Evolutionary conservation across 257 asterid genomes (phyloP), one percentile per base, ranked within the genome.

Genomic region (Capsicum baccatum): DNA sequence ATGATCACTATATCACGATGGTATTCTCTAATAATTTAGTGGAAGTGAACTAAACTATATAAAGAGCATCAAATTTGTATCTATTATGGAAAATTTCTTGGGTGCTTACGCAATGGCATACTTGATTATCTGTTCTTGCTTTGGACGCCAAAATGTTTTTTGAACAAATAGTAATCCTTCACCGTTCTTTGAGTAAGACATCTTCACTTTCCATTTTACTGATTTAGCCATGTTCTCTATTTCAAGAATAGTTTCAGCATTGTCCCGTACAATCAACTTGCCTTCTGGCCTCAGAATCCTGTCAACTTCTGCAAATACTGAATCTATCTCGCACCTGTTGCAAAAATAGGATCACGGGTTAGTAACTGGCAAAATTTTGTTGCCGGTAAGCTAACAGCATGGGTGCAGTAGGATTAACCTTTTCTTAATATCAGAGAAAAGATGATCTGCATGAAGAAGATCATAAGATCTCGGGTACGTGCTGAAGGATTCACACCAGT

Each of bases 401-500:
- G 63, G 6, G 82, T 1, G 50, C 50, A 3, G 64, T 15, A 59
- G 16, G 56, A 8, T 81, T 59, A 16, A 84, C 86, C 86, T 78
- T 76, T 76, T 58, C 79, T 76, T 84, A 6, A 84, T 78, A 33
- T 84, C 42, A 4, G 86, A 78, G 83, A 84, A 84, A 13, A 84
- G 86, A 78, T 84, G 79, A 78, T 78, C 86, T 0, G 86, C 86
- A 14, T 84, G 86, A 50, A 84, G 86, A 78, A 84, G 79, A 84
- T 84, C 86, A 10, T 84, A 84, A 3, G 86, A 78, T 84, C 83
- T 84, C 4, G 86, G 86, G 60, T 84, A 84, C 11, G 86, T 84
- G 79, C 83, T 84, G 79, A 84, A 84, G 15, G 86, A 78, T 78
- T 84, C 86, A 62, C 86, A 84, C 86, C 86, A 84, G 82, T 84